Conservation (phyloP, 371 early-diverging fungal species). For the Actinomortierella wolfii region DNA sequence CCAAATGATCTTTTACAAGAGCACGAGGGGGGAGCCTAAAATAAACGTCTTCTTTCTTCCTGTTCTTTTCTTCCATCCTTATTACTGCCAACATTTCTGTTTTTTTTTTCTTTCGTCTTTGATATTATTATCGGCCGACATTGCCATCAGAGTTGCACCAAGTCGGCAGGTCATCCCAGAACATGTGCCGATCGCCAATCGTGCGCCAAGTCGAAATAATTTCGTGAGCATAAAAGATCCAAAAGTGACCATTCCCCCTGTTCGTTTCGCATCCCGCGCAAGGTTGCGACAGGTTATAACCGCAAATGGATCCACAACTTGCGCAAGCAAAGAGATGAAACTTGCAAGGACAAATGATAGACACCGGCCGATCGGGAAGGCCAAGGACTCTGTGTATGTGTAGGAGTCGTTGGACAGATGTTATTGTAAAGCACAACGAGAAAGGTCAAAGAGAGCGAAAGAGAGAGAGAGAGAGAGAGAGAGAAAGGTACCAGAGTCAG, state of each 20-base stretch:
- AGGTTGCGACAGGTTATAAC: constrained; percentile 41
- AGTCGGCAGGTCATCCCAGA: constrained; percentile 45
- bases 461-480: too few relatives aligned
- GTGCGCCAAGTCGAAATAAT: constrained; percentile 40
- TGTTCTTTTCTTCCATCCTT: too few relatives aligned
- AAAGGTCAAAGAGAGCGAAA: too few relatives aligned
- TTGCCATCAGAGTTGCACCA: constrained; percentile 41
- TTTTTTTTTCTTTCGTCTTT: too few relatives aligned
- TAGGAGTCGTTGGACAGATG: too few relatives aligned
- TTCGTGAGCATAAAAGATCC: constrained; percentile 46
- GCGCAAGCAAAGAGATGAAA: constrained; percentile 46
- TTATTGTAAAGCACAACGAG: too few relatives aligned
- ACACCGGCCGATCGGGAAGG: constrained; percentile 41
- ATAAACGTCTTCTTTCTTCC: too few relatives aligned
- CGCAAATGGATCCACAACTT: constrained; percentile 40
- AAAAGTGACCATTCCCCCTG: constrained; percentile 46
- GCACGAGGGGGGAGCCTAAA: too few relatives aligned
- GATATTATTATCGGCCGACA: constrained; percentile 16
- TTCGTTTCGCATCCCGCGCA: constrained; percentile 45
- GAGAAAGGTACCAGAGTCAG: too few relatives aligned
- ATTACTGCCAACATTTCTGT: too few relatives aligned
- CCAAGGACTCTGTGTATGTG: constrained; percentile 35
- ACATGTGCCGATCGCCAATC: constrained; percentile 40
- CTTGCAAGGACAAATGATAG: constrained; percentile 44
- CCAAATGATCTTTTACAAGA: too few relatives aligned